These are phyloP conservation scores for Elsinoe perseae DNA, from an alignment of 2,329 filamentous ascomycete genomes.

Conservation along the genomic window DNA sequence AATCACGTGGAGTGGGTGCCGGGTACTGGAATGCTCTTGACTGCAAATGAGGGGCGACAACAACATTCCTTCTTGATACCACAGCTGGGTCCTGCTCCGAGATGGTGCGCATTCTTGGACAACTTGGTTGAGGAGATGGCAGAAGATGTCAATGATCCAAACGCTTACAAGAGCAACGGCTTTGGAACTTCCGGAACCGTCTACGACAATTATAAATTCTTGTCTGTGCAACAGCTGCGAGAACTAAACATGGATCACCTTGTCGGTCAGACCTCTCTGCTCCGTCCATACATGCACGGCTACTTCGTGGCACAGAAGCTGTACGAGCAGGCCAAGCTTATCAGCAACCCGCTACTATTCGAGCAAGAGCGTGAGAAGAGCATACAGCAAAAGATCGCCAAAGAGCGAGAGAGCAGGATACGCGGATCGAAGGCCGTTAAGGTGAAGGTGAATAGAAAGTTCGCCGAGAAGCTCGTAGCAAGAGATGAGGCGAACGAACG, in stretches of 20 bases:
- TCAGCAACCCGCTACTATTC: conserved; percentile 88
- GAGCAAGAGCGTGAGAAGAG: conserved; percentile 87
- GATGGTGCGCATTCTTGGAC: conserved; percentile 94
- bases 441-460: conserved; percentile 78
- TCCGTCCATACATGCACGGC: conserved; percentile 97
- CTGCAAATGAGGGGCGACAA: conserved; percentile 91
- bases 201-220: conserved; percentile 99
- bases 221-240: conserved; percentile 79
- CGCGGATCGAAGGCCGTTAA: conserved; percentile 72
- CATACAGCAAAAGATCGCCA: conserved; percentile 90
- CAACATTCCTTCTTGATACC: conserved; percentile 95
- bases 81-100: conserved; percentile 83
- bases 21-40: conserved; percentile 88
- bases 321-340: conserved; percentile 89
- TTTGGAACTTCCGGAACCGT: conserved; percentile 57
- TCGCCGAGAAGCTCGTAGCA: conserved; percentile 57
- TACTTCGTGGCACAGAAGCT: conserved; percentile 94
- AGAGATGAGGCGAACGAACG: conserved; percentile 60
- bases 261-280: conserved; percentile 78
- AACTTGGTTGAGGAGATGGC: conserved; percentile 99
- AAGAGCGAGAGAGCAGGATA: conserved; percentile 91
- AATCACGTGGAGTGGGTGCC: conserved; percentile 92
- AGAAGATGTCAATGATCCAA: conserved; percentile 62
- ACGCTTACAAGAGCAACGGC: conserved; percentile 38
- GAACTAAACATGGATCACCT: conserved; percentile 80